These are phyloP conservation scores for Podaxis carcinomalis DNA, from an alignment of 768 basidiomycete species.

Conservation along the genomic window DNA sequence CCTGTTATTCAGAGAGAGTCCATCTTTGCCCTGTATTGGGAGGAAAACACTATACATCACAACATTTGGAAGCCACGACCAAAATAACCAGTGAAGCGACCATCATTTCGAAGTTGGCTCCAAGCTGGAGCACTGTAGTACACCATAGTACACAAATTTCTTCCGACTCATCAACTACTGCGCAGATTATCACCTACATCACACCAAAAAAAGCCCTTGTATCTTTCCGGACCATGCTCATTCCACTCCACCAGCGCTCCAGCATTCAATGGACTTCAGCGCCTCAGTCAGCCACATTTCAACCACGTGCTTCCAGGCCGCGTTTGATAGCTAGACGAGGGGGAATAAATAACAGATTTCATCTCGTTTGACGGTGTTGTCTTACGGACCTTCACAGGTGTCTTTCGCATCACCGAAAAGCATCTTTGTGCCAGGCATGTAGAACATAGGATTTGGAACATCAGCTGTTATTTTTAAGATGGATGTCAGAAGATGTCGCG, in stretches of 20 bases:
- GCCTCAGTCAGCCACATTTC: background rate
- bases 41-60: background rate
- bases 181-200: no score
- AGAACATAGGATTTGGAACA: conserved; percentile 93
- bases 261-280: background rate
- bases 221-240: no score
- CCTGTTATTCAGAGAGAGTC: background rate
- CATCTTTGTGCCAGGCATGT: conserved; percentile 88
- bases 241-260: background rate
- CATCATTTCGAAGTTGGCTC: no score
- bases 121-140: no score
- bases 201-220: no score
- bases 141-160: no score
- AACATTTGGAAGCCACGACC: no score
- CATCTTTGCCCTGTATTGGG: background rate
- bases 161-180: no score
- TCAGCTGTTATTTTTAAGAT: conserved; percentile 48
- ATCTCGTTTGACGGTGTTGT: background rate
- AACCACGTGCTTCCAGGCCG: conserved; percentile 38
- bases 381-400: conserved; percentile 68
- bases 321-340: conserved; percentile 49
- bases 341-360: conserved; percentile 6
- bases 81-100: no score
- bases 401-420: conserved; percentile 90
- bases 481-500: conserved; percentile 6